These are phyloP conservation scores for Ilyonectria destructans DNA, from an alignment of 2,329 filamentous ascomycete species.

Conservation along the genomic window DNA sequence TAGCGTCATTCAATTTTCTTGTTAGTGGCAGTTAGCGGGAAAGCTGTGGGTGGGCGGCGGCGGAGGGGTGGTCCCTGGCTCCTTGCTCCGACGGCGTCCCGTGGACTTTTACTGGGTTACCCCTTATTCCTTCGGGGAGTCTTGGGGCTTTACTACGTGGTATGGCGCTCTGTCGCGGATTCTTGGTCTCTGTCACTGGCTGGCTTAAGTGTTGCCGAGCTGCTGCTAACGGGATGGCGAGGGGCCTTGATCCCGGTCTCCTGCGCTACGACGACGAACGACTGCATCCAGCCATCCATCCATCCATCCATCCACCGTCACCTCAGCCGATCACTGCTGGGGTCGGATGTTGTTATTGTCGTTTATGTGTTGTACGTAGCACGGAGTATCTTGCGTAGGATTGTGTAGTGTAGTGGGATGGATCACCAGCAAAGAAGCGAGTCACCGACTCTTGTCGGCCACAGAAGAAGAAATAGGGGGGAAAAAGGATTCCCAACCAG, in stretches of 20 bases:
- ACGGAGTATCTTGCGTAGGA: not conserved
- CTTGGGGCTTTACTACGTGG: not conserved
- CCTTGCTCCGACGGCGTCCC: conserved; percentile 18
- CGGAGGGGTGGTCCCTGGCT: conserved; percentile 14
- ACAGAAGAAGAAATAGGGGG: not conserved
- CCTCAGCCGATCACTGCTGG: conserved; percentile 28
- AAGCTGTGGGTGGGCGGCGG: conserved; percentile 2
- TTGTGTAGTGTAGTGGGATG: not conserved
- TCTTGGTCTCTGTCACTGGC: conserved; percentile 14
- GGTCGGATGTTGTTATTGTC: conserved; percentile 21
- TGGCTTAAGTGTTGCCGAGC: not conserved
- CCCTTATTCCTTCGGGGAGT: conserved; percentile 27
- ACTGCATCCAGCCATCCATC: conserved; percentile 24
- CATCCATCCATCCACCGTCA: not conserved
- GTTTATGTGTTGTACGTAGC: conserved; percentile 12
- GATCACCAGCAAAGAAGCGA: not conserved
- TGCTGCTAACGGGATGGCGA: not conserved
- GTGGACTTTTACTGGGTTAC: conserved; percentile 25
- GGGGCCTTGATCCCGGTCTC: conserved; percentile 24
- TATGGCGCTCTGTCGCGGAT: conserved; percentile 6
- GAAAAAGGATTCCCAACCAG: not conserved
- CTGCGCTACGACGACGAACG: conserved; percentile 29
- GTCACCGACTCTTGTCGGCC: not conserved
- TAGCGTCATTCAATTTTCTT: conserved; percentile 23
- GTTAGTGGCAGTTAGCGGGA: conserved; percentile 31